Evolutionary conservation across 306 rosid species (phyloP).

Genomic region (Fragaria iinumae): DNA sequence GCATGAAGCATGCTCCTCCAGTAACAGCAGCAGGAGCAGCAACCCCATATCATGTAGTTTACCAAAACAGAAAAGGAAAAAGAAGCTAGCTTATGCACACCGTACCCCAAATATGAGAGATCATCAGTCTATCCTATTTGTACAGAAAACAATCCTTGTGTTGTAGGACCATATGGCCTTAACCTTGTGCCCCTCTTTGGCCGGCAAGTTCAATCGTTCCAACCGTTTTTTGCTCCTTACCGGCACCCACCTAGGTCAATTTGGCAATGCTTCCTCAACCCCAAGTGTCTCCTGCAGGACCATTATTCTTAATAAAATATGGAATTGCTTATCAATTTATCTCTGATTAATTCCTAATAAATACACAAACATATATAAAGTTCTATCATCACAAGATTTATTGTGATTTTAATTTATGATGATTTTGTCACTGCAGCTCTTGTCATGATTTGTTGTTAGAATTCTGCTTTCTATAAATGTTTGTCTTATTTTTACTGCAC

Average conservation of each 20-base stretch:
- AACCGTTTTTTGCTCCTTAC: slow-evolving; percentile 45
- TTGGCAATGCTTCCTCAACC: slow-evolving; percentile 30
- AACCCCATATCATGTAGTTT: not conserved
- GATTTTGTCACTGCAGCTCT: not conserved
- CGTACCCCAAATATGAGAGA: not conserved
- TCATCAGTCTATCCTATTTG: not conserved
- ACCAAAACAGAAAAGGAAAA: not conserved
- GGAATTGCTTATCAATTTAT: not conserved
- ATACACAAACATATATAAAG: not conserved
- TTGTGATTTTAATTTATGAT: not conserved
- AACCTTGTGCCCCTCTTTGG: slow-evolving; percentile 52
- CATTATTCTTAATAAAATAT: not conserved
- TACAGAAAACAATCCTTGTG: not conserved
- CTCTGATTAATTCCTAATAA: not conserved
- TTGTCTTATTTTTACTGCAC: not conserved
- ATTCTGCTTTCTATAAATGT: not conserved
- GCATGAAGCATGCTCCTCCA: slow-evolving; percentile 5
- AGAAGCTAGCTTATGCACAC: not conserved
- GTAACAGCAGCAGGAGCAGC: not conserved
- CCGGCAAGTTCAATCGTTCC: slow-evolving; percentile 42
- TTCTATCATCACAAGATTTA: not conserved
- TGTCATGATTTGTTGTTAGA: not conserved
- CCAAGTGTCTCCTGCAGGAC: slow-evolving; percentile 28
- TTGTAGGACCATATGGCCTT: slow-evolving; percentile 48
- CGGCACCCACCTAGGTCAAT: slow-evolving; percentile 36